Conservation (phyloP, 1,284 basidiomycete genomes). For the Ceratobasidium sp. region DNA sequence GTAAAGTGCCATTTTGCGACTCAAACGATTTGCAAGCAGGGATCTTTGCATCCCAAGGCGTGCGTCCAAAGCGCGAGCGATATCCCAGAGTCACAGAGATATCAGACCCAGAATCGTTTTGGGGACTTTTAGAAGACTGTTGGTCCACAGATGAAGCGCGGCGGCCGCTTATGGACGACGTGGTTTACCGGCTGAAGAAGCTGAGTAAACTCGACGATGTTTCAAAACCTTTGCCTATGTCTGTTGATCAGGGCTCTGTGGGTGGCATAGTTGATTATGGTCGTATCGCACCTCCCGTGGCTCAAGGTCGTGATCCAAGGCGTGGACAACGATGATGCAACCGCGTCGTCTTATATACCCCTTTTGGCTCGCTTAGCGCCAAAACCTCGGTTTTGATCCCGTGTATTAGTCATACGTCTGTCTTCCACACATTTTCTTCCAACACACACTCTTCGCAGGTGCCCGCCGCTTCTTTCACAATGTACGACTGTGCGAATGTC, state of each 20-base stretch:
- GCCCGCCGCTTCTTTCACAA: too few species aligned
- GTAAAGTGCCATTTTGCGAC: constrained; percentile 2
- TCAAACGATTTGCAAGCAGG: constrained; percentile 5
- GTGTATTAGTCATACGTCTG: too few species aligned
- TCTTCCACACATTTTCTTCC: too few species aligned
- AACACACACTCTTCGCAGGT: too few species aligned
- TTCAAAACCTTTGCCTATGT: neutral
- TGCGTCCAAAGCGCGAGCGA: neutral
- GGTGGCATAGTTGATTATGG: neutral
- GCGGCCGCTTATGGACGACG: constrained; percentile 21
- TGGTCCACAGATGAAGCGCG: constrained; percentile 10
- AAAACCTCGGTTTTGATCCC: too few species aligned
- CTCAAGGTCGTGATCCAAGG: neutral
- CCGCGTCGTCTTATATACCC: too few species aligned
- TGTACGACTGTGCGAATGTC: too few species aligned
- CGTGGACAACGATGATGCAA: neutral
- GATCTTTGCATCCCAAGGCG: neutral
- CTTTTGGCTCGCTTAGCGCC: too few species aligned
- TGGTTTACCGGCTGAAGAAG: constrained; percentile 4
- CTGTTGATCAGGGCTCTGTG: neutral
- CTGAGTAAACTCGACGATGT: neutral
- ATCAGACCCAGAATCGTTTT: constrained; percentile 4
- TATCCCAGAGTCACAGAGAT: constrained; percentile 15
- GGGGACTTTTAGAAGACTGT: constrained; percentile 26
- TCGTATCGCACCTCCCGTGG: neutral